Conservation (phyloP, 2,329 filamentous ascomycete genomes). For the Fusarium sp. region DNA sequence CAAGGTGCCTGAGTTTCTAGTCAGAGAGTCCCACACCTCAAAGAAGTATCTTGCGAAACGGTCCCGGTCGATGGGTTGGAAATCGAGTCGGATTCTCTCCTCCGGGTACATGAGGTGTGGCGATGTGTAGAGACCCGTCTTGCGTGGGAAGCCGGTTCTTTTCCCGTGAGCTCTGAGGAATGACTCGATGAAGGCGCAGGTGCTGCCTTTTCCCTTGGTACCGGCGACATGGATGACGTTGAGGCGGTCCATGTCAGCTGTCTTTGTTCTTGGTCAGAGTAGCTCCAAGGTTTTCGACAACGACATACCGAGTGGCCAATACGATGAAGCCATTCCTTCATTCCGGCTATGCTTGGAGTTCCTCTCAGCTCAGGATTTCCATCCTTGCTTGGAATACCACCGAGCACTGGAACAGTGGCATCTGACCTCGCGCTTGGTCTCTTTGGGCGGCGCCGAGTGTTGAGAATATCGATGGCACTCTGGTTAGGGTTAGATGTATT, state of each 20-base stretch:
- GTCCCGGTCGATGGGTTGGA: not conserved
- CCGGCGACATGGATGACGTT: not conserved
- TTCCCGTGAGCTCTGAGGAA: not conserved
- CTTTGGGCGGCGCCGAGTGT: not conserved
- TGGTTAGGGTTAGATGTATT: not conserved
- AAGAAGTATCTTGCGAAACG: not conserved
- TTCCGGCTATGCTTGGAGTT: not conserved
- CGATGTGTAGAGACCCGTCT: not conserved
- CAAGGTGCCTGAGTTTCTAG: not conserved
- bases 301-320: not conserved
- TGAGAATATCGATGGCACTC: not conserved
- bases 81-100: not conserved
- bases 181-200: not conserved
- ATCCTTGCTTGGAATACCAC: not conserved
- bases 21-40: not conserved
- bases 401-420: not conserved
- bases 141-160: not conserved
- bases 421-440: not conserved
- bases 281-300: accelerated
- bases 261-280: not conserved
- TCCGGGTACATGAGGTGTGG: not conserved
- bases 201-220: not conserved
- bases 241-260: not conserved
- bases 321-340: not conserved
- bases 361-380: not conserved